Conservation (phyloP, 345 rosid species). For the Eucalyptus cloeziana region DNA sequence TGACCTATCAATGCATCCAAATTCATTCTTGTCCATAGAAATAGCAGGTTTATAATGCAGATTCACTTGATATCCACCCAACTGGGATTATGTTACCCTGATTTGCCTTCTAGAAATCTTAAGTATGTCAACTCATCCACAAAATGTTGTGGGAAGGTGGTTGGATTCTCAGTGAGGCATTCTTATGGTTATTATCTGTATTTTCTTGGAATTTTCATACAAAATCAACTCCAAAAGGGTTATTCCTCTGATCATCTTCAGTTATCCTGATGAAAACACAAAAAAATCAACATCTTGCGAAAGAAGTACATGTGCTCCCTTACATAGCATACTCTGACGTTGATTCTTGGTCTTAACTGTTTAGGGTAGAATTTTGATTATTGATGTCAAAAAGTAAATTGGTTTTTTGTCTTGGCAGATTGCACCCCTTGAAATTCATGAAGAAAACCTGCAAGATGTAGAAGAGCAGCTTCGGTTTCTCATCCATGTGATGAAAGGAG, state of each 20-base stretch:
- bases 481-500: conserved; percentile 47
- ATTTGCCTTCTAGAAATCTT: background rate
- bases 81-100: background rate
- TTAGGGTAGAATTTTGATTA: background rate
- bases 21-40: background rate
- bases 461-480: conserved; percentile 80
- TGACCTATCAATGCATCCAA: background rate
- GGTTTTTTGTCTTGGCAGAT: conserved; percentile 41
- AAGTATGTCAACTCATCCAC: background rate
- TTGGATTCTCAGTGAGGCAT: background rate
- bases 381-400: background rate
- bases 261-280: background rate
- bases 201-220: background rate
- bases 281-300: background rate
- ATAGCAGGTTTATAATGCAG: background rate
- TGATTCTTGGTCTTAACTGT: background rate
- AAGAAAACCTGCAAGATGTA: conserved; percentile 57
- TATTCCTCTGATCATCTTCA: background rate
- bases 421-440: conserved; percentile 68
- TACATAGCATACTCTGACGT: background rate
- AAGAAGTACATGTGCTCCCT: background rate
- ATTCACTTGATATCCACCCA: background rate
- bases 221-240: background rate
- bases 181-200: background rate
- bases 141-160: background rate